Base-by-base conservation (phyloP, 441 rosid genomes). In the Pelargonium fulgidum region DNA sequence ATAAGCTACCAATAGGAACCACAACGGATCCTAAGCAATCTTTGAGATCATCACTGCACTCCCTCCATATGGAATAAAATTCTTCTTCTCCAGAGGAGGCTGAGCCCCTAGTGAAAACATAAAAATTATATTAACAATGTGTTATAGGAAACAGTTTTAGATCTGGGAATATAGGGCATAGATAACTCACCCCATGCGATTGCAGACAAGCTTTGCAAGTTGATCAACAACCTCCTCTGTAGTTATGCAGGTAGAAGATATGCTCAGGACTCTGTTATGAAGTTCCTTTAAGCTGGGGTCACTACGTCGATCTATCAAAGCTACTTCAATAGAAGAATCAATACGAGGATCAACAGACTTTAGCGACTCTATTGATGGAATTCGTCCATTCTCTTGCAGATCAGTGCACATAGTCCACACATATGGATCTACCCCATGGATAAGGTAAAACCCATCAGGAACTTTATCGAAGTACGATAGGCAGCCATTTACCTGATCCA, bases 401-500 rank as follows among this genome's bases (percentile, higher is more conserved):
- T 95, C 99, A 36, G 86, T 82, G 83, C 98, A 95, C 73, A 92
- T 70, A 17, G 89, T 82, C 99, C 98, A 95, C 47, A 87, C 79
- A 74, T 89, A 92, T 26, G 98, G 92, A 81, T 90, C 87, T 85
- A 95, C 78, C 72, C 99, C 99, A 80, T 85, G 75, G 70, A 95
- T 85, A 77, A 82, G 80, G 84, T 90, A 95, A 84, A 95, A 92
- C 16, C 99, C 98, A 88, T 95, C 97, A 44, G 99, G 98, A 82
- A 95, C 84, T 84, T 81, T 89, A 76, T 92, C 95, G 22, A 77
- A 85, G 81, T 95, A 92, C 14, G 99, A 95, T 70, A 95, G 81
- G 81, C 96, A 86, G 68, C 99, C 96, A 82, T 85, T 95, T 68
- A 92, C 99, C 98, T 95, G 87, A 78, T 72, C 10, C 52, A 48